These are phyloP conservation scores for Anthoceros angustus DNA, from an alignment of 225 moss, liverwort and hornwort genomes.

Conservation along the genomic window DNA sequence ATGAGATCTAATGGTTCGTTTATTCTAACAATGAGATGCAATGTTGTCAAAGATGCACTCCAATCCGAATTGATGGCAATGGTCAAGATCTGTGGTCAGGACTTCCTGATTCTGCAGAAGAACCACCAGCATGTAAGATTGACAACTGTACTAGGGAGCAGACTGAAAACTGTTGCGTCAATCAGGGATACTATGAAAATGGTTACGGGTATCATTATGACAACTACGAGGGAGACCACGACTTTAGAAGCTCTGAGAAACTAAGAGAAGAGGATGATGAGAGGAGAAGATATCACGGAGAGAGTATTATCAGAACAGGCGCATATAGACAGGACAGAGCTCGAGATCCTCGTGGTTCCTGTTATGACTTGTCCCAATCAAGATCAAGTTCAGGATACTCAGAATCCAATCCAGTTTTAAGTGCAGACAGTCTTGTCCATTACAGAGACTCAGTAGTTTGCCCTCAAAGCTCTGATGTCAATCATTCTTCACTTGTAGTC, in stretches of 20 bases:
- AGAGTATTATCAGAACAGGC: not conserved
- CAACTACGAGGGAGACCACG: not conserved
- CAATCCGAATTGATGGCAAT: not conserved
- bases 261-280: not conserved
- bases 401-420: not conserved
- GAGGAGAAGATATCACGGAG: not conserved
- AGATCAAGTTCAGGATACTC: not conserved
- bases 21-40: not conserved
- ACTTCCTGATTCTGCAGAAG: not conserved
- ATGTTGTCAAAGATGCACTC: not conserved
- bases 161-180: not conserved
- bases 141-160: not conserved
- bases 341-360: not conserved
- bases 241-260: not conserved
- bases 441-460: not conserved
- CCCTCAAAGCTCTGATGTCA: not conserved
- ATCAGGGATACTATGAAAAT: not conserved
- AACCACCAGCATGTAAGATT: not conserved
- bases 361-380: not conserved
- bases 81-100: constrained; percentile 1
- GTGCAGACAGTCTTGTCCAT: not conserved
- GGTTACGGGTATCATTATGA: not conserved
- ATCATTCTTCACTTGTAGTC: not conserved
- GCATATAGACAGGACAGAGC: not conserved
- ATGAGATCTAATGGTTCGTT: too few species aligned